Evolutionary conservation across 2,329 filamentous ascomycete species (phyloP).

Genomic region (Metarhizium rileyi): DNA sequence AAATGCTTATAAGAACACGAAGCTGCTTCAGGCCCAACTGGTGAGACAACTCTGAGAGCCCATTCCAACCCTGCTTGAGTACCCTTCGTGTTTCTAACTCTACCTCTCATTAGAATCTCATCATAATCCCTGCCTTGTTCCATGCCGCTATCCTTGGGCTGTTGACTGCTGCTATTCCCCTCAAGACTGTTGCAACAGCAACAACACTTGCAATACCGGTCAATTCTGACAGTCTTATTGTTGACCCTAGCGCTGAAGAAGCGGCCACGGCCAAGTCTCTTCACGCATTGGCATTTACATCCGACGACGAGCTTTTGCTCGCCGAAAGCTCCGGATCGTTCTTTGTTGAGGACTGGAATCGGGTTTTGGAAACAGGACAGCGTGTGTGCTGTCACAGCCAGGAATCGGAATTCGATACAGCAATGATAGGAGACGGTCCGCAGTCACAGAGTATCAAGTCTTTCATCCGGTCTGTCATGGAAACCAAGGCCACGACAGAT

Average conservation of each 20-base stretch:
- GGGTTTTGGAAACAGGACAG: constrained; percentile 54
- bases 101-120: constrained; percentile 49
- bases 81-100: constrained; percentile 8
- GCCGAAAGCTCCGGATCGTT: constrained; percentile 78
- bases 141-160: constrained; percentile 72
- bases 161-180: constrained; percentile 71
- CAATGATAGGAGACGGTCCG: constrained; percentile 33
- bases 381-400: constrained; percentile 48
- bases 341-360: constrained; percentile 64
- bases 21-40: constrained; percentile 48
- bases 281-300: constrained; percentile 79
- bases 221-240: constrained; percentile 33
- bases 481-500: constrained; percentile 42
- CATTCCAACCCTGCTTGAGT: neutral
- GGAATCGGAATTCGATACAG: constrained; percentile 29
- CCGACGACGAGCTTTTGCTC: constrained; percentile 60
- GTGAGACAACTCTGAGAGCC: constrained; percentile 31
- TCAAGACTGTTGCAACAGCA: constrained; percentile 62
- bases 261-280: constrained; percentile 56
- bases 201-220: constrained; percentile 50
- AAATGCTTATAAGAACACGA: constrained; percentile 53
- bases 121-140: constrained; percentile 70
- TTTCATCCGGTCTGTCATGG: constrained; percentile 53
- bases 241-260: constrained; percentile 54
- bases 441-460: constrained; percentile 42